A percentile compares a stretch with the other conserved stretches of the same genome.
These are phyloP conservation scores for Seminavis robusta DNA, from an alignment of 108 stramenopile species.

Conservation along the genomic window DNA sequence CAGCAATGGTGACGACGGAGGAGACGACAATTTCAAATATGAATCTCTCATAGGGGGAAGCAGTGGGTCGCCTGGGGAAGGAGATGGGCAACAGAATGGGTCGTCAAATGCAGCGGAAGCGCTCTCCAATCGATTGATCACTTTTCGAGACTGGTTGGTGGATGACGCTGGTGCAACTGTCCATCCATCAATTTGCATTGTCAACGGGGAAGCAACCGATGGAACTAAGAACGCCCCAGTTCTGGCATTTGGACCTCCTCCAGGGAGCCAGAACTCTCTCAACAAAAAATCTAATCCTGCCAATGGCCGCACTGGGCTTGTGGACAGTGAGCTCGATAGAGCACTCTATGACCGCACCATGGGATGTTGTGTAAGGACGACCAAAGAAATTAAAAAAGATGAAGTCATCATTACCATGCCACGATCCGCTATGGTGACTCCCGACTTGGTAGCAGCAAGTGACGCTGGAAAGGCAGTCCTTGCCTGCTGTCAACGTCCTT, in stretches of 20 bases:
- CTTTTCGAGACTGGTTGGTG: slow-evolving; percentile 75
- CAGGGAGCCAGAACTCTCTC: slow-evolving; percentile 11
- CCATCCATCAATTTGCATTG: slow-evolving; percentile 73
- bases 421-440: slow-evolving; percentile 69
- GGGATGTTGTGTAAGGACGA: slow-evolving; percentile 78
- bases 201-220: slow-evolving; percentile 87
- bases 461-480: slow-evolving; percentile 77
- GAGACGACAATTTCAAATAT: no score
- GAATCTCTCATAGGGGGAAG: slow-evolving; percentile 20
- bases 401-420: slow-evolving; percentile 74
- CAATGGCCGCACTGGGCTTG: slow-evolving; percentile 56
- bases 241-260: slow-evolving; percentile 50
- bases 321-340: slow-evolving; percentile 61
- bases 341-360: slow-evolving; percentile 82
- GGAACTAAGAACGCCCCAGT: slow-evolving; percentile 85
- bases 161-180: slow-evolving; percentile 58
- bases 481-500: slow-evolving; percentile 50
- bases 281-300: not conserved
- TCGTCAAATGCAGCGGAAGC: slow-evolving; percentile 31
- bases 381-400: slow-evolving; percentile 71
- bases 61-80: not conserved
- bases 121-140: slow-evolving; percentile 55
- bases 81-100: not conserved
- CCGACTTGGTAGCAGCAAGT: slow-evolving; percentile 82
- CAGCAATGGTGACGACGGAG: not conserved